A percentile compares a stretch with the other conserved stretches of the same genome.
These are phyloP conservation scores for Mortierella claussenii DNA, from an alignment of 192 early-diverging fungal genomes.

Conservation along the genomic window DNA sequence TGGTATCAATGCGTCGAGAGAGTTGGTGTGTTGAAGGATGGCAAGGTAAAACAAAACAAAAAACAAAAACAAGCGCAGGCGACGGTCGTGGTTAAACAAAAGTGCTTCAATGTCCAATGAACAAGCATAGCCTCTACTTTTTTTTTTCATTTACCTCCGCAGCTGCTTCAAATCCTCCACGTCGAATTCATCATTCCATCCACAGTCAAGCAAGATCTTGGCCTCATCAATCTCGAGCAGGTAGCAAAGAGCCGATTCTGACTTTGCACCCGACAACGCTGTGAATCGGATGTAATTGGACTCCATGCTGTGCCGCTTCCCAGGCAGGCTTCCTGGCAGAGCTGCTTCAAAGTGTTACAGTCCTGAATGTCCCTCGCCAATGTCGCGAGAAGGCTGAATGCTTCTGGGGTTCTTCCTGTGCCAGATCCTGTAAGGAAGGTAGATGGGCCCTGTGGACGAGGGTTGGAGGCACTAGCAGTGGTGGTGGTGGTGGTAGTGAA, in stretches of 20 bases:
- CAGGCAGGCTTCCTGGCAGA: no score
- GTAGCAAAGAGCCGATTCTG: constrained; percentile 89
- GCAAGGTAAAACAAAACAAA: not conserved
- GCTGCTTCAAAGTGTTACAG: no score
- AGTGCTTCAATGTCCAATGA: no score
- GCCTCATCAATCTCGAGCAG: constrained; percentile 91
- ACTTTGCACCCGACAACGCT: constrained; percentile 85
- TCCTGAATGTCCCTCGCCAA: no score
- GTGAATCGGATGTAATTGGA: constrained; percentile 71
- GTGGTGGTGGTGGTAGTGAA: no score
- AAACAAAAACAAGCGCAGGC: not conserved
- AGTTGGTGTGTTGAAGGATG: not conserved
- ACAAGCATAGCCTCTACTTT: not conserved
- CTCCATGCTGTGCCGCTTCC: constrained; percentile 21
- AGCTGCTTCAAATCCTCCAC: constrained; percentile 66
- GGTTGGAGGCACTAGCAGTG: no score
- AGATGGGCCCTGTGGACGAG: no score
- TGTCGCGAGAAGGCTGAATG: no score
- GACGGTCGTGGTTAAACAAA: no score
- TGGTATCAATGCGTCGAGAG: no score
- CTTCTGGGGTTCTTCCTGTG: no score
- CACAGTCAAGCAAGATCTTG: constrained; percentile 96
- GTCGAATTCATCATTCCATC: constrained; percentile 85
- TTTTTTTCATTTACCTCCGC: constrained; percentile 11
- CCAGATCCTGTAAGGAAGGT: no score